Percentiles rank a stretch among this genome's conserved stretches.
These are phyloP conservation scores for Ogataea philodendri DNA, from an alignment of 805 yeast genomes.

Conservation along the genomic window DNA sequence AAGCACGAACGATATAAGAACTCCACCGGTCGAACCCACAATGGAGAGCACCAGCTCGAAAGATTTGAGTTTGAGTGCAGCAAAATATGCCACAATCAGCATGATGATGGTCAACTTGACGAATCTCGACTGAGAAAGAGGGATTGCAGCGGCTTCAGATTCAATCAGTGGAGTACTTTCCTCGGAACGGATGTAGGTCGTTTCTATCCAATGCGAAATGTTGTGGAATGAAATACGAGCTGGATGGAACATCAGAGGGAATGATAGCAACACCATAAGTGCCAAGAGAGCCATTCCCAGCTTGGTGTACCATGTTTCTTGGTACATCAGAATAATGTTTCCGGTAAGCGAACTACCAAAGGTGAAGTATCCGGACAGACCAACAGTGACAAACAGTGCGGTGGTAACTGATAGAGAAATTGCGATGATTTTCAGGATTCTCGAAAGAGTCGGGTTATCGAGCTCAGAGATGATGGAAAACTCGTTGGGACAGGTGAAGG, in stretches of 20 bases:
- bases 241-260: constrained; percentile 80
- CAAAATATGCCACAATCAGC: constrained; percentile 46
- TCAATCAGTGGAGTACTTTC: constrained; percentile 9
- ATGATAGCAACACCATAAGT: constrained; percentile 71
- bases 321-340: constrained; percentile 68
- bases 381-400: constrained; percentile 58
- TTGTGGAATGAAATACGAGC: constrained; percentile 73
- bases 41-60: constrained; percentile 68
- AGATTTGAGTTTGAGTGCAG: constrained; percentile 59
- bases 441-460: constrained; percentile 48
- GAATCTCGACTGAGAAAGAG: constrained; percentile 46
- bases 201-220: constrained; percentile 49
- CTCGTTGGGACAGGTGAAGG: constrained; percentile 81
- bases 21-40: constrained; percentile 84
- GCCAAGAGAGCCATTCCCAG: constrained; percentile 63
- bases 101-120: constrained; percentile 47
- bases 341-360: constrained; percentile 68
- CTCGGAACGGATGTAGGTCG: background rate
- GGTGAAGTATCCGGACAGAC: constrained; percentile 67
- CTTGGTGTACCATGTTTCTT: constrained; percentile 46
- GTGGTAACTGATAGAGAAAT: constrained; percentile 54
- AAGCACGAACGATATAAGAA: constrained; percentile 70
- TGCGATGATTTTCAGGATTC: constrained; percentile 43
- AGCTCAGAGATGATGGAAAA: constrained; percentile 74
- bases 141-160: constrained; percentile 35